A percentile compares a stretch with the other conserved stretches of the same genome.
phyloP scores from a whole-genome alignment of 2,329 filamentous ascomycete species.

The Apiospora pterosperma region DNA sequence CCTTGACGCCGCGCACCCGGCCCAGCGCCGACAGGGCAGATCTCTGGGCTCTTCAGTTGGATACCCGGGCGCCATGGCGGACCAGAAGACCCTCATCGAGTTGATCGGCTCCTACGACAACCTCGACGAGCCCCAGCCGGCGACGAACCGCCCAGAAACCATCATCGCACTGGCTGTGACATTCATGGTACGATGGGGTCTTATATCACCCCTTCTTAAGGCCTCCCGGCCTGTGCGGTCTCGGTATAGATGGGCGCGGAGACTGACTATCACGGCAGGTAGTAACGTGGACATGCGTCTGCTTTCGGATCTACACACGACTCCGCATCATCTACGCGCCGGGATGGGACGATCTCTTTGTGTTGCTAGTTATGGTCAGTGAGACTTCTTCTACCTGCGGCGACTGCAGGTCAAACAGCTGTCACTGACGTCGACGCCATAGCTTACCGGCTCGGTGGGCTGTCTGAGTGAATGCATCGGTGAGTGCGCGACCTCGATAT shows the following conservation, averaged over 20 bases:
- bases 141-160: constrained; percentile 15
- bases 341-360: constrained; percentile 21
- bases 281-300: constrained; percentile 12
- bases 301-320: constrained; percentile 19
- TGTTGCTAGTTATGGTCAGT: constrained; percentile 14
- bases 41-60: no score
- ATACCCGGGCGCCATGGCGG: constrained; percentile 9
- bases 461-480: background rate
- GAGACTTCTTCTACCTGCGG: no score
- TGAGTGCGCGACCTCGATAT: background rate
- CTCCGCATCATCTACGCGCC: constrained; percentile 14
- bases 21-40: no score
- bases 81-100: constrained; percentile 9
- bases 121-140: constrained; percentile 15
- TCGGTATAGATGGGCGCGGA: background rate
- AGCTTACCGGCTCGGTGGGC: background rate
- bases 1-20: no score
- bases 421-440: background rate
- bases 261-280: background rate
- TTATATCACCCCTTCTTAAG: background rate
- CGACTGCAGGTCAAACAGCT: background rate
- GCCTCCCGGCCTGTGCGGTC: background rate
- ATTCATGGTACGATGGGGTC: constrained; percentile 8
- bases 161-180: constrained; percentile 11
- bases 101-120: constrained; percentile 16